phyloP scores from a whole-genome alignment of 1,284 basidiomycete genomes.

The Exobasidium rhododendri region DNA sequence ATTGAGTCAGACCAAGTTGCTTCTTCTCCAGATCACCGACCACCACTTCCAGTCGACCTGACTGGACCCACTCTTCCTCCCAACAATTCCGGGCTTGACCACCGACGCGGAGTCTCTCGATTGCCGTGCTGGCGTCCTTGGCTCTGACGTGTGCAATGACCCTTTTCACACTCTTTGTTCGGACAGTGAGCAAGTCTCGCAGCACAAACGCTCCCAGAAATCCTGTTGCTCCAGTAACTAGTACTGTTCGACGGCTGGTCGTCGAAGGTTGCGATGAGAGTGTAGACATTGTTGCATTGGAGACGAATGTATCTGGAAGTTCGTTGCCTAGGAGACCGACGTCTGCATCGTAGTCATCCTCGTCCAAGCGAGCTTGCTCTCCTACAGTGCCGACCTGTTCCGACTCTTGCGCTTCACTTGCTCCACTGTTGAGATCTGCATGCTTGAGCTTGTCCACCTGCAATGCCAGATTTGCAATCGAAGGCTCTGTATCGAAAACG shows the following conservation, averaged over 20 bases:
- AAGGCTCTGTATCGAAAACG: slow-evolving; percentile 89
- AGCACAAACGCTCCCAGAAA: slow-evolving; percentile 94
- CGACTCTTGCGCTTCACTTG: slow-evolving; percentile 32
- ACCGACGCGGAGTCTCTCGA: slow-evolving; percentile 71
- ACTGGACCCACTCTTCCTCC: slow-evolving; percentile 78
- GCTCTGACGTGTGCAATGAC: slow-evolving; percentile 90
- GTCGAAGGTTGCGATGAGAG: neutral
- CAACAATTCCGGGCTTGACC: slow-evolving; percentile 85
- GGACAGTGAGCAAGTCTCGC: slow-evolving; percentile 68
- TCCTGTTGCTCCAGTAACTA: slow-evolving; percentile 94
- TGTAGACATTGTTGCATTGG: slow-evolving; percentile 1
- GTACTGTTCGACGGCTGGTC: slow-evolving; percentile 64
- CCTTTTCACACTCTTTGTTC: slow-evolving; percentile 68
- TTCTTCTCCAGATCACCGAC: slow-evolving; percentile 77
- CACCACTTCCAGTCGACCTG: slow-evolving; percentile 73
- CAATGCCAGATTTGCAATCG: slow-evolving; percentile 73
- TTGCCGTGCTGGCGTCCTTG: slow-evolving; percentile 64
- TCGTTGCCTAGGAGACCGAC: slow-evolving; percentile 64
- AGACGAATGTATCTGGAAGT: slow-evolving; percentile 34
- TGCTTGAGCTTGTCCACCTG: slow-evolving; percentile 76
- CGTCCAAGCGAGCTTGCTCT: slow-evolving; percentile 42
- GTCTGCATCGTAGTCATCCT: slow-evolving; percentile 73
- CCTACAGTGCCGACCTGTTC: slow-evolving; percentile 12
- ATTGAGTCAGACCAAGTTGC: slow-evolving; percentile 70
- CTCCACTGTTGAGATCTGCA: slow-evolving; percentile 73